Conservation (phyloP, 495 filamentous ascomycete species). For the Talaromyces liani region DNA sequence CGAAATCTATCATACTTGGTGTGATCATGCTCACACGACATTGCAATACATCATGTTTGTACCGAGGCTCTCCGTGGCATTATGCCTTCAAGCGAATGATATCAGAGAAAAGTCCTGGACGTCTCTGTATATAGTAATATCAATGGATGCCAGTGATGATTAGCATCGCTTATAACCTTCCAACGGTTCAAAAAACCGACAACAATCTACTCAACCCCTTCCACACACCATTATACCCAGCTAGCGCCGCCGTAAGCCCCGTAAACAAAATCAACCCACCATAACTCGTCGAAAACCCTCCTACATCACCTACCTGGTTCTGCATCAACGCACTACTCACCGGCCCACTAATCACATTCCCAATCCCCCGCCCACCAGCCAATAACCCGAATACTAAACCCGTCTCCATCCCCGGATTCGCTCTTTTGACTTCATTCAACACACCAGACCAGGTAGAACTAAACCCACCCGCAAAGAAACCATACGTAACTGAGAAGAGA, state of each 20-base stretch:
- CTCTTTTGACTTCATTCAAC: conserved; percentile 45
- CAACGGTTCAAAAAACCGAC: not conserved
- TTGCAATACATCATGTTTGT: not conserved
- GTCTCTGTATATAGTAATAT: not conserved
- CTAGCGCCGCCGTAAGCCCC: conserved; percentile 24
- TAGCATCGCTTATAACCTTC: not conserved
- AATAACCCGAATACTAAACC: conserved; percentile 57
- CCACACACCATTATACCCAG: conserved; percentile 1
- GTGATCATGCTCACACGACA: not conserved
- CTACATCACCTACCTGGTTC: conserved; percentile 10
- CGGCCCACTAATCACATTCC: conserved; percentile 54
- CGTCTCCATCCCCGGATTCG: conserved; percentile 40
- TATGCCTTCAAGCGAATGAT: not conserved
- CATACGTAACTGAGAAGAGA: conserved; percentile 59
- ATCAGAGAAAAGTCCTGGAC: not conserved
- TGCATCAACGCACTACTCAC: conserved; percentile 49
- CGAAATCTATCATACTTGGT: not conserved
- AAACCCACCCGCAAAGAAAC: conserved; percentile 61
- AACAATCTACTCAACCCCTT: not conserved
- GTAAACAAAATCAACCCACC: conserved; percentile 41
- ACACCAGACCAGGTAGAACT: conserved; percentile 56
- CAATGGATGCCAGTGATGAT: not conserved
- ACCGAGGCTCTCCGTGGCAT: not conserved
- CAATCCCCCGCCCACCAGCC: conserved; percentile 58
- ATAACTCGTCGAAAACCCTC: conserved; percentile 33